Evolutionary conservation across 2,329 filamentous ascomycete species (phyloP), one percentile per base, ranked within the genome.

Genomic region (Aureobasidium musti): DNA sequence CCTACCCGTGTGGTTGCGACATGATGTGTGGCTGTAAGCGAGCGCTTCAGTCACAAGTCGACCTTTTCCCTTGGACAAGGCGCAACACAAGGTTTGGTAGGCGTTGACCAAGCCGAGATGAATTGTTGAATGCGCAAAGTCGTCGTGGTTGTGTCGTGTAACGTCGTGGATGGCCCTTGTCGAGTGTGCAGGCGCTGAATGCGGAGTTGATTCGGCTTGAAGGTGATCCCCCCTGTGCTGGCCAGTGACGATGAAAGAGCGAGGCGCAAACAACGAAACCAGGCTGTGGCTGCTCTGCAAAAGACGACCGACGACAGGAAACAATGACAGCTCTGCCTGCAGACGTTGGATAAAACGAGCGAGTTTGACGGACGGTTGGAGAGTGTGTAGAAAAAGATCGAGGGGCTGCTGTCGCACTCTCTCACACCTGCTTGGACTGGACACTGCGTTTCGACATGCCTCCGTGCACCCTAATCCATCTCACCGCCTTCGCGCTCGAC

Each of bases 1-100:
- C 57, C 49, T 67, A 67, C 65, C 54, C 57, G 30, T 61, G 30
- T 63, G 65, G 57, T 30, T 67, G 65, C 54, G 54, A 63, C 60
- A 63, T 63, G 26, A 49, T 63, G 60, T 21, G 39, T 23, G 26
- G 23, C n/a, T 50, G 21, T 35, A 1, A 11, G 41, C 39, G 43
- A 47, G 59, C 30, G 45, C 59, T 50, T 63, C 26, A 60, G 56
- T 33, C n/a, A 1, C 17, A 6, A 60, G 35, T 47, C 13, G 56
- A 45, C 45, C 45, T 33, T 33, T 37, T 60, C 28, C 26, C 2
- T 50, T 28, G 23, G 47, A 53, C 35, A 30, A 26, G 37, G 47
- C 60, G 60, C 60, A 28, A 63, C 47, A 63, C 43, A 26, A n/a
- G 21, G 59, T 39, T 63, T 17, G 45, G 37, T 21, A 45, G 47